These are phyloP conservation scores for Colletotrichum aenigma DNA, from an alignment of 2,329 filamentous ascomycete species.

Conservation along the genomic window DNA sequence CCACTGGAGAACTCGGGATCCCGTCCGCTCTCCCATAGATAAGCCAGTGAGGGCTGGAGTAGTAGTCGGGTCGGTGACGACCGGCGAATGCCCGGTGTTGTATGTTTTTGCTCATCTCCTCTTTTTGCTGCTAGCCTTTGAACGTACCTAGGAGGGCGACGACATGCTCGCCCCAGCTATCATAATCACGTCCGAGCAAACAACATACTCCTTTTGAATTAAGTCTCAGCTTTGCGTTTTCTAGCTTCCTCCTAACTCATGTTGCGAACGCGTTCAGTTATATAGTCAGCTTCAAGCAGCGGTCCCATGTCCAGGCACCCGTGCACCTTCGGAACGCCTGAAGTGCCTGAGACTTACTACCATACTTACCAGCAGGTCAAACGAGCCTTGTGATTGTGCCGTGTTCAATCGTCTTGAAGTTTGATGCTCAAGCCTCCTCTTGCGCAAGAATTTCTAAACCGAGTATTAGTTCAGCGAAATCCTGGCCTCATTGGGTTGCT, in stretches of 20 bases:
- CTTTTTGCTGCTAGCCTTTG: neutral
- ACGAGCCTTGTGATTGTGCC: neutral
- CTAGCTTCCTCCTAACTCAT: neutral
- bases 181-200: neutral
- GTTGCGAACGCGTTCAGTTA: neutral
- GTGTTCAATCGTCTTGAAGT: neutral
- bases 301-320: neutral
- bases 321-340: neutral
- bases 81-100: neutral
- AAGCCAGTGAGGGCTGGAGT: neutral
- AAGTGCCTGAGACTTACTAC: neutral
- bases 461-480: neutral
- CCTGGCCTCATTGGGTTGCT: neutral
- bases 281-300: neutral
- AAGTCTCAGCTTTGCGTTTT: neutral
- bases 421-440: neutral
- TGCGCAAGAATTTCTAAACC: neutral
- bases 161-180: neutral
- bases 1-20: neutral
- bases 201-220: neutral
- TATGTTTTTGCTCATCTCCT: neutral
- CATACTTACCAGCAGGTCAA: neutral
- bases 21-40: neutral
- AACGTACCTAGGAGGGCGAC: neutral
- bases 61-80: neutral